Evolutionary conservation across 2,329 filamentous ascomycete species (phyloP).

Genomic region (Orbilia oligospora): DNA sequence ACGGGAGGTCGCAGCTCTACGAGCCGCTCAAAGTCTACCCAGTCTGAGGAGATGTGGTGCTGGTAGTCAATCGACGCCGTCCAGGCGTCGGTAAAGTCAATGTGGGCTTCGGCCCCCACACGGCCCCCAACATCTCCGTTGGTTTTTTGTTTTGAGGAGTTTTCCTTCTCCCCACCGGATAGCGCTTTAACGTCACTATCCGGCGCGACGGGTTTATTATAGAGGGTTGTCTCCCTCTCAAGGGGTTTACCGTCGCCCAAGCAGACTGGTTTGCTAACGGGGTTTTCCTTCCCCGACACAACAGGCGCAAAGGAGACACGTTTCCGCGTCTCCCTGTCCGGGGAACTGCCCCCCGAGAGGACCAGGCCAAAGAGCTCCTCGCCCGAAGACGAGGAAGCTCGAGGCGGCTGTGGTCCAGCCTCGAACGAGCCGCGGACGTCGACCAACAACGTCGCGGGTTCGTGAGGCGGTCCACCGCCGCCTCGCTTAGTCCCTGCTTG

Average conservation of each 20-base stretch:
- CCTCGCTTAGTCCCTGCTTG: neutral
- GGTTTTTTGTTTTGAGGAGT: conserved; percentile 33
- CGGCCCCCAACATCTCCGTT: neutral
- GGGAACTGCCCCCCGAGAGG: conserved; percentile 1
- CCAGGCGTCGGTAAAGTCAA: conserved; percentile 33
- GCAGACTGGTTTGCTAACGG: conserved; percentile 28
- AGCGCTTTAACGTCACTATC: conserved; percentile 31
- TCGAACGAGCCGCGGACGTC: conserved; percentile 13
- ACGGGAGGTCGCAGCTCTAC: conserved; percentile 19
- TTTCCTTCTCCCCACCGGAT: conserved; percentile 27
- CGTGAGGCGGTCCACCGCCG: conserved; percentile 14
- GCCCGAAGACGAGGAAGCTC: neutral
- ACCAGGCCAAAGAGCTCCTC: conserved; percentile 14
- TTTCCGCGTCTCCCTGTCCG: neutral
- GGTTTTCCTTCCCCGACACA: conserved; percentile 25
- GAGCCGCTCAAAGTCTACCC: conserved; percentile 34
- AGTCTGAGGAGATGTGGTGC: conserved; percentile 40
- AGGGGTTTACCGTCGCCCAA: conserved; percentile 15
- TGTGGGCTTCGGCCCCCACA: neutral
- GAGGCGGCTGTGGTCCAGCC: conserved; percentile 6
- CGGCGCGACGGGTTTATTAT: conserved; percentile 24
- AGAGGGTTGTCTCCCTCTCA: conserved; percentile 16
- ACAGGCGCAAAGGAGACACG: conserved; percentile 12
- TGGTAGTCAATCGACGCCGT: conserved; percentile 39
- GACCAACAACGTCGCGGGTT: conserved; percentile 10